Conservation (phyloP, 129 eudicot species). For the Flaveria robusta region DNA sequence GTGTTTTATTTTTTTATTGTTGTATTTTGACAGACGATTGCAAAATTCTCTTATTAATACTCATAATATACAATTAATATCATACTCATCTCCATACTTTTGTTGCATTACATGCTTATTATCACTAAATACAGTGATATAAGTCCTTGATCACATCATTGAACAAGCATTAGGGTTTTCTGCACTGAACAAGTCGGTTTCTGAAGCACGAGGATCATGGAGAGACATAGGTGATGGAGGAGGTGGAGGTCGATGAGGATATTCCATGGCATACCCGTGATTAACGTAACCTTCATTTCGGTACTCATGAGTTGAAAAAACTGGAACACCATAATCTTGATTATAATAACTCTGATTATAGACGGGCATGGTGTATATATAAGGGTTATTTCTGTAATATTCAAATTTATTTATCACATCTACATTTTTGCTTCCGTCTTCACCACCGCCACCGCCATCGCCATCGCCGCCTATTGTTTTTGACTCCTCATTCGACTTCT, state of each 20-base stretch:
- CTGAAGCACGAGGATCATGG: constrained; percentile 35
- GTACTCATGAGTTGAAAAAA: constrained; percentile 30
- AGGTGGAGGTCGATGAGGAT: constrained; percentile 38
- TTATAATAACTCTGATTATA: constrained; percentile 49
- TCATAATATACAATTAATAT: constrained; percentile 24
- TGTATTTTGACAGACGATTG: background rate
- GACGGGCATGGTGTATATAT: constrained; percentile 49
- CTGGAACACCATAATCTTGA: constrained; percentile 51
- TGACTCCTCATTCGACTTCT: constrained; percentile 29
- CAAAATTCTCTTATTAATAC: constrained; percentile 20
- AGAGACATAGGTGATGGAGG: constrained; percentile 42
- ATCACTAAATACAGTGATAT: background rate
- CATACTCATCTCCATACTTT: background rate
- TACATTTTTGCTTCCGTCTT: constrained; percentile 24
- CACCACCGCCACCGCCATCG: constrained; percentile 23
- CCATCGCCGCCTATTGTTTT: background rate
- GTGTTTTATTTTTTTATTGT: background rate
- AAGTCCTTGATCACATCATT: constrained; percentile 41
- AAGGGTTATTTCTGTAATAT: constrained; percentile 38
- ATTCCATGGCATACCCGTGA: constrained; percentile 39
- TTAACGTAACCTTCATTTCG: constrained; percentile 37
- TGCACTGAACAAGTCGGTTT: constrained; percentile 48
- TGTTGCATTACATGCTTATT: constrained; percentile 26
- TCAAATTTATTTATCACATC: constrained; percentile 58
- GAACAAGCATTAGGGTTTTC: constrained; percentile 75